Conservation (phyloP, 140 eudicot genomes). For the Senecio squalidus region DNA sequence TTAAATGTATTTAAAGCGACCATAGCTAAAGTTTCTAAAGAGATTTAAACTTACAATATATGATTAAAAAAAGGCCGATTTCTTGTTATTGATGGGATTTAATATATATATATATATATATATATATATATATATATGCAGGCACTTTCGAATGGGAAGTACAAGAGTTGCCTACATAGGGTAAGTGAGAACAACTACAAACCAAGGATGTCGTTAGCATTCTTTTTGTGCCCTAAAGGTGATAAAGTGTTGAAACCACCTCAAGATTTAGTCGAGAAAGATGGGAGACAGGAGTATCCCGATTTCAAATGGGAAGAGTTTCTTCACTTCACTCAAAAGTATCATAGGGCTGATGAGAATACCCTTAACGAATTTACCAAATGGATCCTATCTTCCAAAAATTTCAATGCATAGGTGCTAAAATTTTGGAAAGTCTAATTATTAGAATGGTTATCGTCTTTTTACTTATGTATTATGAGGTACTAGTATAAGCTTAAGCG, state of each 20-base stretch:
- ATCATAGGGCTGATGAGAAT: slow-evolving; percentile 37
- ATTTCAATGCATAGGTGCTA: neutral
- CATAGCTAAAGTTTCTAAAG: no score
- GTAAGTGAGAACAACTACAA: slow-evolving; percentile 36
- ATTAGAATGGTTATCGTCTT: no score
- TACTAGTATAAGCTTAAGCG: no score
- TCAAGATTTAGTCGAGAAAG: slow-evolving; percentile 18
- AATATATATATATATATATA: no score
- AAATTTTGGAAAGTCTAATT: no score
- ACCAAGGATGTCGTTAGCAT: slow-evolving; percentile 46
- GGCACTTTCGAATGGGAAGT: slow-evolving; percentile 62
- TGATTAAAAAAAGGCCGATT: no score
- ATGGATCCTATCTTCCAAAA: slow-evolving; percentile 25
- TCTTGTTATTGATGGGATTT: no score
- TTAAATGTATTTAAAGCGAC: neutral
- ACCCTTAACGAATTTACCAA: slow-evolving; percentile 38
- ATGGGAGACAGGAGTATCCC: slow-evolving; percentile 37
- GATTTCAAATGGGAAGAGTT: slow-evolving; percentile 56
- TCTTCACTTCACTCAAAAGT: slow-evolving; percentile 35
- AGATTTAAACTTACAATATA: no score
- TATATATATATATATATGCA: slow-evolving; percentile 14
- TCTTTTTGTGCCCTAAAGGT: slow-evolving; percentile 44
- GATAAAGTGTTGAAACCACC: slow-evolving; percentile 50
- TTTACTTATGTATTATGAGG: no score
- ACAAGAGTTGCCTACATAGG: slow-evolving; percentile 63